Evolutionary conservation across 163 green algal species (phyloP), one percentile per base, ranked within the genome.

Genomic region (Chlamydomonas reinhardtii): DNA sequence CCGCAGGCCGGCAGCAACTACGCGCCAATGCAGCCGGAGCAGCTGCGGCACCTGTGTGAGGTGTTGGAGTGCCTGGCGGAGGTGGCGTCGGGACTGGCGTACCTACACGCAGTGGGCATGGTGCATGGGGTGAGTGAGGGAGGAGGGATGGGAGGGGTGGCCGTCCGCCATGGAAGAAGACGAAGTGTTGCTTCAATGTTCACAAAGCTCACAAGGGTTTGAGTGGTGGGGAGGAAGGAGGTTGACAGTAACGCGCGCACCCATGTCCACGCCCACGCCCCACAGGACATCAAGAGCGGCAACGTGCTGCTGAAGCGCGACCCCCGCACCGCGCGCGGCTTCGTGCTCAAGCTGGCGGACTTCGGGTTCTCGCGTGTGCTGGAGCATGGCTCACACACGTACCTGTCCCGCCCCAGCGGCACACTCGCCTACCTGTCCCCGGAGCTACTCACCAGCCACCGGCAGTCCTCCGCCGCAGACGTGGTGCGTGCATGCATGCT

Each of bases 401-500:
- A 83, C 54, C 75, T 89, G n/a, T 82, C 75, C 17, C 73, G 62
- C 9, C 84, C 84, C 56, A 66, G 52, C 22, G 84, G 84, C 75
- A 89, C 84, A 0, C 84, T 89, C 16, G 84, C 84, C 9, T 89
- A 89, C 68, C 64, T 89, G 32, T 75, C 75, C 6, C 84, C 84
- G 27, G 84, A 89, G 75, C 65, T 89, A 59, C 54, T 89, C 79
- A 85, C 79, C 19, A 25, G 32, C 2, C 39, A 85, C 79, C 48
- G 79, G 11, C 79, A 85, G 69, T 85, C 79, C 4, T 9, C 79
- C 4, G 79, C 79, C 1, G 52, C 79, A 16, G 79, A 85, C 34
- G 9, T 64, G 79, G 79, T 78, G 27, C 16, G 72, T 20, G 48
- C 48, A 14, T 56, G 39, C 39, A 8, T 48, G 39, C 39, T 5